Evolutionary conservation across 768 basidiomycete genomes (phyloP), one percentile per base, ranked within the genome.

Genomic region (Agaricus sinodeliciosus): DNA sequence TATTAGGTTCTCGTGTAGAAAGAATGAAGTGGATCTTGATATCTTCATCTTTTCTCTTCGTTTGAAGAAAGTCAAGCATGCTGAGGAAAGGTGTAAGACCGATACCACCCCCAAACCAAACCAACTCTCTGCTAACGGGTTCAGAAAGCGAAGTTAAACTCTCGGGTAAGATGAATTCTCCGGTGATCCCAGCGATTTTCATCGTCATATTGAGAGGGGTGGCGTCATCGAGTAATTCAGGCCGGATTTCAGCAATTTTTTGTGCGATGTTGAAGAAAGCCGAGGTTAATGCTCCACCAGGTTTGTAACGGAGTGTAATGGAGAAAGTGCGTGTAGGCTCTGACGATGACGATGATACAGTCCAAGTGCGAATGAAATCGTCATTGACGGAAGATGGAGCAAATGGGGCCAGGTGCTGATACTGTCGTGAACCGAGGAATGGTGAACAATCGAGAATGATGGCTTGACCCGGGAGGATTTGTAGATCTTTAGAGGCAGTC

Each of bases 41-140:
- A 27, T 51, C 25, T 15, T 46, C 44, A 16, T 55, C 41, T 46
- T 54, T 25, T 44, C 36, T 40, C 12, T 18, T 22, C n/a, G 43
- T 26, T 5, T 55, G 54, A 12, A 67, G 49, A 4, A 60, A 61
- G 15, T 57, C 49, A 0, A 81, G 67, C 76, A 84, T 74, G 25
- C 74, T 73, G n/a, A 85, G 60, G 63, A 81, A 85, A 0, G 81
- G 83, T 15, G 84, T 85, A 16, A 85, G 43, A 3, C 84, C 82
- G 37, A 85, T 84, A 0, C 83, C 83, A 19, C 81, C 82, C 0
- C 80, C 81, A n/a, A 80, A 64, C 80, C 80, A 84, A 25, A 82
- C 62, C 26, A 81, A 59, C 28, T 67, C 67, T 13, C 54, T 60
- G 9, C 55, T 57, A 8, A 51, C 35, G 25, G 60, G 22, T 44